These are phyloP conservation scores for Beauveria scarabaeidicola DNA, from an alignment of 2,329 filamentous ascomycete genomes.

Conservation along the genomic window DNA sequence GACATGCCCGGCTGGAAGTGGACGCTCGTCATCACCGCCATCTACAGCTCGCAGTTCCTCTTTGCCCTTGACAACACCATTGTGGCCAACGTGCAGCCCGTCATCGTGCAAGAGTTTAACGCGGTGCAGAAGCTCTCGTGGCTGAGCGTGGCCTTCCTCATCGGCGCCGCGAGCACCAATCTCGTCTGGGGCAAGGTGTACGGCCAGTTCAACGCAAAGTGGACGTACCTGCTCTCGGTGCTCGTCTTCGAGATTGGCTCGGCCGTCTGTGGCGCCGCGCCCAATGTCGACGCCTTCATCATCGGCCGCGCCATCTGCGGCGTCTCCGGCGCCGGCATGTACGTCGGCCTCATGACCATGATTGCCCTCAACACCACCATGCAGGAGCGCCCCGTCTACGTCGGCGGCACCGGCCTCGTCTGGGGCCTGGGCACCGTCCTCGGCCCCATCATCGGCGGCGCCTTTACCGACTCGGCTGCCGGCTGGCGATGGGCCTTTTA, in stretches of 20 bases:
- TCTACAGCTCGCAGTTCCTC: conserved; percentile 22
- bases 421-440: conserved; percentile 39
- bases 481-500: conserved; percentile 31
- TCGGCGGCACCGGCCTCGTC: conserved; percentile 10
- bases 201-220: conserved; percentile 36
- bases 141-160: conserved; percentile 28
- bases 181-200: conserved; percentile 33
- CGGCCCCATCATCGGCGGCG: conserved; percentile 38
- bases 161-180: conserved; percentile 30
- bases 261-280: conserved; percentile 31
- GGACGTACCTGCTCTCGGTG: conserved; percentile 20
- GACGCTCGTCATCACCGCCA: conserved; percentile 10
- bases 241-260: conserved; percentile 19
- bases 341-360: conserved; percentile 22
- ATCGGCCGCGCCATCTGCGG: conserved; percentile 34
- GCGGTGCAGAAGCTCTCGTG: conserved; percentile 30
- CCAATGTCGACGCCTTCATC: conserved; percentile 34
- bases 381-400: conserved; percentile 19
- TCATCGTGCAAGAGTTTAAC: conserved; percentile 27
- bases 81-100: conserved; percentile 36
- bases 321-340: conserved; percentile 32
- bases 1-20: conserved; percentile 10
- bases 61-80: conserved; percentile 42
- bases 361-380: conserved; percentile 19
- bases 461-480: conserved; percentile 29